Base-by-base conservation (phyloP, 2,329 filamentous ascomycete species). In the Chrysoporthe cubensis region DNA sequence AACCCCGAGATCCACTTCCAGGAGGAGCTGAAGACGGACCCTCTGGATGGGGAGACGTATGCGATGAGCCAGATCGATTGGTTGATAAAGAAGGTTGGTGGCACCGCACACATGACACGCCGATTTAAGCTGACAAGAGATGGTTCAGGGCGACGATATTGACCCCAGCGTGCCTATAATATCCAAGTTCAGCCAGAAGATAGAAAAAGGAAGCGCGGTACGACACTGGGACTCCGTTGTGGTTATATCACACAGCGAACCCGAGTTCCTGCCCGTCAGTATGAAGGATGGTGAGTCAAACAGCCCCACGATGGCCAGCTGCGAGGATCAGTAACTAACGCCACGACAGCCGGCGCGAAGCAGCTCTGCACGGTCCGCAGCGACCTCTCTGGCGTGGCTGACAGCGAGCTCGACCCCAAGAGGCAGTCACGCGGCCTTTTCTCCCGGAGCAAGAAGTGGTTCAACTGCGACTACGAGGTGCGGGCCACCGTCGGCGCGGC, bases 401-500 rank as follows among this genome's bases (percentile, higher is more conserved):
- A 82, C 62, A 71, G 76, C 16, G 77, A 82, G 57, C 75, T 83
- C 26, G 70, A 78, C 0, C 70, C 75, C 46, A 81, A 79, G 67
- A 72, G 80, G 57, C 80, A 80, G 58, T 70, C 77, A 3, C 72
- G 75, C 2, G 75, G 72, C 0, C 76, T 78, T 21, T 78, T 80
- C 63, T 72, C 72, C 8, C 74, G 73, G 18, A 77, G 79, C 9
- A 74, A 76, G 62, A 78, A 74, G 50, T 83, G 77, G 65, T 82
- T 79, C 56, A 70, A 80, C 4, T 81, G 78, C 58, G 75, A 75
- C 7, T 83, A 83, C 63, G 83, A 86, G 62, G 81, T 89, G 0
- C 81, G 85, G 66, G 85, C 87, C 4, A 78, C 87, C 46, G 82
- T 85, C 3, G 85, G 84, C 0, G 81, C 84, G 0, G 83, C 87